Percentiles rank a stretch among this genome's conserved stretches.
Evolutionary conservation across 2,329 filamentous ascomycete species (phyloP).

Genomic region (Trichoderma sp.): DNA sequence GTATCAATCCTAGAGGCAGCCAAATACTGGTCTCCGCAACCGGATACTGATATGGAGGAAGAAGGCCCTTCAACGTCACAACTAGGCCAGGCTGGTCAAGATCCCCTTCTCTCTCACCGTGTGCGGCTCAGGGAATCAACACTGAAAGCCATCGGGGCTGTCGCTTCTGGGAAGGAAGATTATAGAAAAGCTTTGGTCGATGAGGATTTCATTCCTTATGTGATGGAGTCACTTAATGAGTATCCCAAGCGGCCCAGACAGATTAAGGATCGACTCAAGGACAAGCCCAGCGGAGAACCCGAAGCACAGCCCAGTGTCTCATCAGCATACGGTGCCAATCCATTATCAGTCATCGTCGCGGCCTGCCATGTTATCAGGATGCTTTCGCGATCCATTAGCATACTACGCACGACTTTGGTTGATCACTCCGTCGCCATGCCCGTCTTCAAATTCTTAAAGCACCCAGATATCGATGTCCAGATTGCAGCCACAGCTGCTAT

Average conservation of each 20-base stretch:
- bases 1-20: slow-evolving; percentile 36
- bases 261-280: slow-evolving; percentile 44
- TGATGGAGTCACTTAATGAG: slow-evolving; percentile 74
- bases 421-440: slow-evolving; percentile 81
- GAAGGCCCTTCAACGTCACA: slow-evolving; percentile 43
- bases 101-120: slow-evolving; percentile 64
- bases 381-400: slow-evolving; percentile 80
- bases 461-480: slow-evolving; percentile 75
- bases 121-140: slow-evolving; percentile 75
- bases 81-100: slow-evolving; percentile 63
- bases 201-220: slow-evolving; percentile 75
- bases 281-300: slow-evolving; percentile 37
- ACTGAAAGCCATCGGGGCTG: slow-evolving; percentile 76
- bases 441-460: slow-evolving; percentile 72
- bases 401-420: slow-evolving; percentile 81
- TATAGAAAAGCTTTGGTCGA: slow-evolving; percentile 82
- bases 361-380: slow-evolving; percentile 81
- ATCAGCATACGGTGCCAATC: slow-evolving; percentile 68
- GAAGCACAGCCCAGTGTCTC: slow-evolving; percentile 31
- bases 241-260: slow-evolving; percentile 55
- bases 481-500: slow-evolving; percentile 83
- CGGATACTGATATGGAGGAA: slow-evolving; percentile 38
- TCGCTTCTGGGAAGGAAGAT: slow-evolving; percentile 79
- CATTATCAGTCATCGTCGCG: slow-evolving; percentile 75
- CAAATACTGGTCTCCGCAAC: slow-evolving; percentile 43